A percentile compares a stretch with the other conserved stretches of the same genome.
Conservation (phyloP, 2,329 filamentous ascomycete species). For the Colletotrichum kahawae region DNA sequence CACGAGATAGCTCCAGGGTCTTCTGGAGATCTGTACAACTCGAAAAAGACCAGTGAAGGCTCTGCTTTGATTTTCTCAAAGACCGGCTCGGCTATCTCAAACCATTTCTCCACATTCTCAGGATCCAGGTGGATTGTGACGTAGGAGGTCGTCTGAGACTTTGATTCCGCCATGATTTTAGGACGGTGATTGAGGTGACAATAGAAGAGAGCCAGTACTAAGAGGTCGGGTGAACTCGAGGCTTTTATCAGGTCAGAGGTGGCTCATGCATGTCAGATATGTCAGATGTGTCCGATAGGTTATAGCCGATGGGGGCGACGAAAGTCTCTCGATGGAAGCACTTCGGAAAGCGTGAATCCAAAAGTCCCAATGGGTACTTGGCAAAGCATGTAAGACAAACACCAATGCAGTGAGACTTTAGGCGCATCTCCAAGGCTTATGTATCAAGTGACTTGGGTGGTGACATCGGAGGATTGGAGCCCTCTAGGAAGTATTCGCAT, state of each 20-base stretch:
- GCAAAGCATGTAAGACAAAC: not conserved
- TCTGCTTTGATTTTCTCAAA: conserved; percentile 46
- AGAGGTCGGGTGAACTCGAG: not conserved
- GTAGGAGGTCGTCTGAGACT: not conserved
- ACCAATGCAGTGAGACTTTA: not conserved
- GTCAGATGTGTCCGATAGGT: not conserved
- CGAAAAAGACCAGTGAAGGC: conserved; percentile 48
- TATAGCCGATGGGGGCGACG: not conserved
- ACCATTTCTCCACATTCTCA: not conserved
- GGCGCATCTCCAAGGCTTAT: not conserved
- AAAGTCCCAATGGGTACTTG: not conserved
- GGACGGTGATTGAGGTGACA: not conserved
- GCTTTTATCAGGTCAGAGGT: not conserved
- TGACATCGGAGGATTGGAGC: not conserved
- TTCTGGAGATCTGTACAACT: conserved; percentile 40
- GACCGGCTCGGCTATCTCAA: conserved; percentile 29
- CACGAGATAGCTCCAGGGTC: conserved; percentile 42
- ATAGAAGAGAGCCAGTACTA: not conserved
- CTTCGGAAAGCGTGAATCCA: not conserved
- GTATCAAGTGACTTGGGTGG: not conserved
- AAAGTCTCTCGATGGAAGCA: not conserved
- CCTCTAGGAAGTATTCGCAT: not conserved
- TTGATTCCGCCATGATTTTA: not conserved
- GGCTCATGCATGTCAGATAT: not conserved
- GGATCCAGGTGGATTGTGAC: not conserved